Conservation (phyloP, 108 stramenopile genomes). For the Cyclotella baltica region DNA sequence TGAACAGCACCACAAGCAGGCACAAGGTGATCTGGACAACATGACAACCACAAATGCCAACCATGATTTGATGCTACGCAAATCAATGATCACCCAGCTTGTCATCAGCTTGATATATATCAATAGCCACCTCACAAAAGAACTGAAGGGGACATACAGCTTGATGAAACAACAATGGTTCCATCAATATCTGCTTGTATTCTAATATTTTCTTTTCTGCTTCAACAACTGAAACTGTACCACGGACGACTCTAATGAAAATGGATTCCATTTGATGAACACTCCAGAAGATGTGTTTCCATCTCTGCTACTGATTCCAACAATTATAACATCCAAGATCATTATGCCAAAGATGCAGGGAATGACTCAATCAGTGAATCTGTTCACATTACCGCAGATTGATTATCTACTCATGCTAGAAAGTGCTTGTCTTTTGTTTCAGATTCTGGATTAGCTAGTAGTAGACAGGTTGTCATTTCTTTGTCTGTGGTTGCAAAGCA, state of each 20-base stretch:
- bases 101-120: too few species aligned
- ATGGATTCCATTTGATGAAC: conserved; percentile 39
- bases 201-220: neutral
- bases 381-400: conserved; percentile 16
- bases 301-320: conserved; percentile 36
- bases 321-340: conserved; percentile 23
- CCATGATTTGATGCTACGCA: too few species aligned
- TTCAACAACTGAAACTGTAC: too few species aligned
- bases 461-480: conserved; percentile 16
- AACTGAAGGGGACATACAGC: too few species aligned
- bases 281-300: conserved; percentile 25
- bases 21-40: too few species aligned
- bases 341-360: conserved; percentile 22
- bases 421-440: conserved; percentile 18
- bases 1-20: too few species aligned
- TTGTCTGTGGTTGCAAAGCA: neutral
- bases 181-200: too few species aligned
- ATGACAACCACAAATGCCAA: too few species aligned
- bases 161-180: too few species aligned
- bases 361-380: conserved; percentile 29
- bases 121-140: too few species aligned
- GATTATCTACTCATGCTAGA: neutral
- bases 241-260: conserved; percentile 12
- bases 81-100: too few species aligned
- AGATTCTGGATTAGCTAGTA: conserved; percentile 11